These are phyloP conservation scores for Oryza brachyantha DNA, from an alignment of 176 grass and related monocot species.

Conservation along the genomic window DNA sequence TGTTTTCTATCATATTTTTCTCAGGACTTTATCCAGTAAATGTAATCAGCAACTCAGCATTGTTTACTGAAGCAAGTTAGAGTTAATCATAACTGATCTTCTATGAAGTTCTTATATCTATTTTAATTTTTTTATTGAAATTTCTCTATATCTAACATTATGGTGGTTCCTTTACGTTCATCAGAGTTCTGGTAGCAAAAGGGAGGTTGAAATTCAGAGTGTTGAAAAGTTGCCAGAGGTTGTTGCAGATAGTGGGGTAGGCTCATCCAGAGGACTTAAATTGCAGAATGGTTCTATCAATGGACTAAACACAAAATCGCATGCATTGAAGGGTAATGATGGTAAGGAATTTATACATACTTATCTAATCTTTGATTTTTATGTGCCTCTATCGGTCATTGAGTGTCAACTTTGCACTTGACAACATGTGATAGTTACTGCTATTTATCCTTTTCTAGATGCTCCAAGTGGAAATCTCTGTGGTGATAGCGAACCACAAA, in stretches of 20 bases:
- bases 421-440: slow-evolving; percentile 1
- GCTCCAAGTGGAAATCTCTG: slow-evolving; percentile 30
- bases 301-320: slow-evolving; percentile 30
- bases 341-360: slow-evolving; percentile 34
- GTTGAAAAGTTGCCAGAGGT: slow-evolving; percentile 49
- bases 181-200: slow-evolving; percentile 77
- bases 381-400: not conserved
- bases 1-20: not conserved
- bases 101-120: slow-evolving; percentile 22
- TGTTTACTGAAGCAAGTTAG: slow-evolving; percentile 14
- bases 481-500: slow-evolving; percentile 16
- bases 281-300: slow-evolving; percentile 29
- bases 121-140: slow-evolving; percentile 9
- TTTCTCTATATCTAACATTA: slow-evolving; percentile 6
- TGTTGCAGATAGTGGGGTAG: slow-evolving; percentile 39
- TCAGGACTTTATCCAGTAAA: not conserved
- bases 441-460: slow-evolving; percentile 46
- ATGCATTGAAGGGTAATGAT: slow-evolving; percentile 28
- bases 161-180: slow-evolving; percentile 8
- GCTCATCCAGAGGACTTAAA: slow-evolving; percentile 50
- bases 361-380: slow-evolving; percentile 10
- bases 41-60: not conserved
- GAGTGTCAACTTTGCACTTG: not conserved
- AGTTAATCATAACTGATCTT: slow-evolving; percentile 11
- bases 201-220: slow-evolving; percentile 65